These are phyloP conservation scores for Xerocomellus amylosporus DNA, from an alignment of 768 basidiomycete species.

Conservation along the genomic window DNA sequence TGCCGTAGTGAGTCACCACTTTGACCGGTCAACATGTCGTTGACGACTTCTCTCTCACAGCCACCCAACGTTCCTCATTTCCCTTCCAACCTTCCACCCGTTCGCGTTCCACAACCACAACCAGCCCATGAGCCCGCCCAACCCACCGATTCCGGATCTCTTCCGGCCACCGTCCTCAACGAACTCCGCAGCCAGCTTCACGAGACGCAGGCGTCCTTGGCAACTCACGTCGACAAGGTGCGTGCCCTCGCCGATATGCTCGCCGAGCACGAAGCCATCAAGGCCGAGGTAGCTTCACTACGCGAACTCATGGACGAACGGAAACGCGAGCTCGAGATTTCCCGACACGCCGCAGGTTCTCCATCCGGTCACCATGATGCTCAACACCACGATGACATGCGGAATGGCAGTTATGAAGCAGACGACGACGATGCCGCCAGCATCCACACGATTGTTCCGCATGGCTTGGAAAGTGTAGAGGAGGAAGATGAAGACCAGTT, in stretches of 20 bases:
- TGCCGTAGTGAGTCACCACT: slow-evolving; percentile 53
- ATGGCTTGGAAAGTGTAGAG: slow-evolving; percentile 67
- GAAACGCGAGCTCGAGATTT: slow-evolving; percentile 46
- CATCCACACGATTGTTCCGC: slow-evolving; percentile 65
- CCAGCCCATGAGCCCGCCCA: slow-evolving; percentile 25
- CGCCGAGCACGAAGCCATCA: slow-evolving; percentile 80
- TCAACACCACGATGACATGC: slow-evolving; percentile 20
- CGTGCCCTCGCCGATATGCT: slow-evolving; percentile 78
- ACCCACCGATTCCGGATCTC: slow-evolving; percentile 26
- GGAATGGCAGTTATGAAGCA: slow-evolving; percentile 27
- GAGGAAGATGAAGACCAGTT: slow-evolving; percentile 70
- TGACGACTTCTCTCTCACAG: slow-evolving; percentile 35
- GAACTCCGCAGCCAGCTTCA: slow-evolving; percentile 80
- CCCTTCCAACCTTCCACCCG: slow-evolving; percentile 64
- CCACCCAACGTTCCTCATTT: slow-evolving; percentile 61
- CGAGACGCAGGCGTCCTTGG: slow-evolving; percentile 78
- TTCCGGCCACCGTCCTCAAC: slow-evolving; percentile 35
- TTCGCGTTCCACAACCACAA: slow-evolving; percentile 42
- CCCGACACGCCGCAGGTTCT: slow-evolving; percentile 21
- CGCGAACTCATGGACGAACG: slow-evolving; percentile 70
- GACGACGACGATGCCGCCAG: slow-evolving; percentile 75
- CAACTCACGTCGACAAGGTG: slow-evolving; percentile 78
- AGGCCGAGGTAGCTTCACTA: slow-evolving; percentile 70
- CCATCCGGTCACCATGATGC: slow-evolving; percentile 23
- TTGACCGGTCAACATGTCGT: neutral